Evolutionary conservation across 306 rosid species (phyloP), one percentile per base, ranked within the genome.

Genomic region (Citrullus mucosospermus): DNA sequence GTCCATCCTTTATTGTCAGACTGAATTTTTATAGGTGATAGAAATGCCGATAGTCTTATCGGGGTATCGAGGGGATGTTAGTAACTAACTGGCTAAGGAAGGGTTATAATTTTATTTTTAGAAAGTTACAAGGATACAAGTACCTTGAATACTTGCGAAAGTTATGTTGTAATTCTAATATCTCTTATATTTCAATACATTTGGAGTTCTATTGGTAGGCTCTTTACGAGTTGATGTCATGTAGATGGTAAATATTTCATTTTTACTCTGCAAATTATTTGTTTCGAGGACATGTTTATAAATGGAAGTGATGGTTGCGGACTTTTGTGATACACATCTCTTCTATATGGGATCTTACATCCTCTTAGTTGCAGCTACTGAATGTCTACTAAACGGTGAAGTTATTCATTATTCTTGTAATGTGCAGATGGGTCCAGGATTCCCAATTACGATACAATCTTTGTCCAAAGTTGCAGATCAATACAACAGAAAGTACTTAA

Each of bases 341-440:
- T 13, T 44, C 38, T 70, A 5, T 2, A 6, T 22, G 28, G 14
- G 20, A 71, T 48, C 20, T 48, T 71, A n/a, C 6, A 25, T 51
- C 57, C 57, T 46, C 28, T 71, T 20, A 25, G 51, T 18, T 75
- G 55, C 68, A 11, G 20, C 25, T 58, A 2, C 41, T 48, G 53
- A 18, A 34, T 53, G 48, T 36, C 78, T 68, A 62, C 44, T 80
- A 63, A 30, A 30, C 8, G 17, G 77, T 61, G 38, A 79, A 70
- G 48, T 78, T 80, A 73, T 60, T 50, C 28, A 43, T 10, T 85
- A 36, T 70, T 54, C 50, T 63, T 76, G 41, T 57, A 16, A 76
- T 82, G 20, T 83, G 87, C 89, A 95, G 99, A 95, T 95, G 97
- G 99, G 99, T 79, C 91, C 93, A 0, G 97, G 92, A 75, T 87